Evolutionary conservation across 768 basidiomycete species (phyloP).

Genomic region (Auriscalpium microsporum): DNA sequence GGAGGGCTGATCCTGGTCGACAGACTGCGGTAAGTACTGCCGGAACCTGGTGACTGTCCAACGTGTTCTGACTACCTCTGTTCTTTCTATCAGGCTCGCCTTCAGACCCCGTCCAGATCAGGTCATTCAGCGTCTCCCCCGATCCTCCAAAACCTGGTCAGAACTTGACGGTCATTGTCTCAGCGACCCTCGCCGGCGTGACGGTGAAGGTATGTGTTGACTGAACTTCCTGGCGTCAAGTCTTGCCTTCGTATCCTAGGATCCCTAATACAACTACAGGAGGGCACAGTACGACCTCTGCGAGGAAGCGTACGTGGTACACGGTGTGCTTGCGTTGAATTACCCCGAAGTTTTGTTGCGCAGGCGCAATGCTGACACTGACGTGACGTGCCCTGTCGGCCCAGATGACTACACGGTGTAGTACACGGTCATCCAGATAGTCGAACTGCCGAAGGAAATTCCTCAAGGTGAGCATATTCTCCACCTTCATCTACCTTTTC

Average conservation of each 20-base stretch:
- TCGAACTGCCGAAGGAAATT: constrained; percentile 85
- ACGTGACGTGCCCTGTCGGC: constrained; percentile 78
- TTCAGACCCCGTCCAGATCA: constrained; percentile 46
- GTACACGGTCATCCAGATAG: constrained; percentile 71
- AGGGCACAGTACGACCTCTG: constrained; percentile 90
- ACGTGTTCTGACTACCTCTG: constrained; percentile 4
- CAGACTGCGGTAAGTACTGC: background rate
- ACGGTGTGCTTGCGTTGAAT: background rate
- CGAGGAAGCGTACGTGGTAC: constrained; percentile 92
- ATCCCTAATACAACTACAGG: constrained; percentile 34
- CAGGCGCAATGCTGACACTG: constrained; percentile 68
- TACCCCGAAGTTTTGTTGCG: background rate
- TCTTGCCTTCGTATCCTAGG: background rate
- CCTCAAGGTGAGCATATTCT: constrained; percentile 49
- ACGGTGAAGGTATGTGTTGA: constrained; percentile 49
- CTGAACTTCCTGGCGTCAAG: background rate
- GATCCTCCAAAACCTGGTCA: constrained; percentile 87
- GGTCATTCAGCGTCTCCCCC: constrained; percentile 67
- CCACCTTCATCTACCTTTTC: background rate
- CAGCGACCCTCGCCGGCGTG: constrained; percentile 43
- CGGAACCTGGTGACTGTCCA: background rate
- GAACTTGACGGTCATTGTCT: constrained; percentile 78
- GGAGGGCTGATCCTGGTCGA: constrained; percentile 60
- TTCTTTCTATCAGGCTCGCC: constrained; percentile 30
- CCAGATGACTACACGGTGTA: constrained; percentile 57